Evolutionary conservation across 805 yeast species (phyloP), one percentile per base, ranked within the genome.

Genomic region (Candida maris): DNA sequence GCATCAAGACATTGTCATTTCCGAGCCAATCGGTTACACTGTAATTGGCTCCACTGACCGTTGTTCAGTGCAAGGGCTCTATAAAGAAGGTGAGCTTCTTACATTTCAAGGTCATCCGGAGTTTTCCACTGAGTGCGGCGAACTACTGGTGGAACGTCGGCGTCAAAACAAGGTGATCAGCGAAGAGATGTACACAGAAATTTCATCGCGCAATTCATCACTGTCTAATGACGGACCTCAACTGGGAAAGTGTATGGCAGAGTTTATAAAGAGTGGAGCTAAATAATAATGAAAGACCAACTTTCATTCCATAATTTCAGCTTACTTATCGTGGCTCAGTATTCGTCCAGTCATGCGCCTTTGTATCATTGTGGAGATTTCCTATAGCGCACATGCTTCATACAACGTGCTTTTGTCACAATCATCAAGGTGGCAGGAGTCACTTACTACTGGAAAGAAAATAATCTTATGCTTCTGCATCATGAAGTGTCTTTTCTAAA

Each of bases 51-150:
- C 70, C 5, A 71, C 82, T 6, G 56, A 65, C 1, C 65, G 58
- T 26, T 81, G 94, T 44, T 49, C 61, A 1, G 61, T 75, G 20
- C 96, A 87, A 60, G 94, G 95, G 0, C 61, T 84, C 19, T 72
- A 71, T 38, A 71, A 73, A 27, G 65, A 69, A 1, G 50, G 64
- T 18, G 66, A 68, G 30, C 34, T 82, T 4, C 59, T 88, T 19
- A 75, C 93, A 0, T 74, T 87, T 47, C 96, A 87, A 59, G 95
- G 96, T 1, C 96, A 87, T 52, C 96, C 96, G 0, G 96, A 87
- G 56, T 87, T 85, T 51, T 52, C 62, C 19, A 61, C 64, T 0
- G 66, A 59, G 3, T 54, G 54, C 18, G 54, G 58, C 2, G 21
- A 36, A 3, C 29, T 27, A 3, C 25, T 47, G 24, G 29, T 34